phyloP scores from a whole-genome alignment of 495 filamentous ascomycete genomes.

The Aspergillus leporis region DNA sequence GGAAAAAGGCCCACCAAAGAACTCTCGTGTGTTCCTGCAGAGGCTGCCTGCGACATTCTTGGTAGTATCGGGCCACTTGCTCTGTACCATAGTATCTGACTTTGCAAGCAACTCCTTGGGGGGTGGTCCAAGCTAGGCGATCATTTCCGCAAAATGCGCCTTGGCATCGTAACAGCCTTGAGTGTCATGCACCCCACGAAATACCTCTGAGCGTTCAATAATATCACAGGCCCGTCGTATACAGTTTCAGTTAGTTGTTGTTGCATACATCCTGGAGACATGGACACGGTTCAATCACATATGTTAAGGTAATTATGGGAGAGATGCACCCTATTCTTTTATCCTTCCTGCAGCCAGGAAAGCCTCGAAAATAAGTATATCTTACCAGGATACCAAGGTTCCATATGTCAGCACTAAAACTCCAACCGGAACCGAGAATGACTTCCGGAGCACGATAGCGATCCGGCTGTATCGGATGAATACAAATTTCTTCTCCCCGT shows the following conservation, averaged over 20 bases:
- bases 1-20: constrained; percentile 22
- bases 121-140: constrained; percentile 41
- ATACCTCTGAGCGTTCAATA: constrained; percentile 39
- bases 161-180: constrained; percentile 20
- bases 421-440: constrained; percentile 34
- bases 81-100: constrained; percentile 20
- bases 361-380: constrained; percentile 9
- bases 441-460: constrained; percentile 42
- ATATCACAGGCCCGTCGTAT: constrained; percentile 40
- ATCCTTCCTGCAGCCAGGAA: too few relatives aligned
- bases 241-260: background rate
- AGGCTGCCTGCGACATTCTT: constrained; percentile 11
- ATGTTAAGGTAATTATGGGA: background rate
- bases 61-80: constrained; percentile 18
- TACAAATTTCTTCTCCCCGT: constrained; percentile 6
- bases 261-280: too few relatives aligned
- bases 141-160: constrained; percentile 40
- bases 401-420: constrained; percentile 40
- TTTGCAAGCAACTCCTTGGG: constrained; percentile 32
- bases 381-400: constrained; percentile 42
- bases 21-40: constrained; percentile 17
- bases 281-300: too few relatives aligned
- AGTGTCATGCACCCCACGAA: constrained; percentile 25
- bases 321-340: too few relatives aligned
- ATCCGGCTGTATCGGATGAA: constrained; percentile 36